Evolutionary conservation across 164 flowering plant species (phyloP).

Genomic region (Magnolia changhungtana): DNA sequence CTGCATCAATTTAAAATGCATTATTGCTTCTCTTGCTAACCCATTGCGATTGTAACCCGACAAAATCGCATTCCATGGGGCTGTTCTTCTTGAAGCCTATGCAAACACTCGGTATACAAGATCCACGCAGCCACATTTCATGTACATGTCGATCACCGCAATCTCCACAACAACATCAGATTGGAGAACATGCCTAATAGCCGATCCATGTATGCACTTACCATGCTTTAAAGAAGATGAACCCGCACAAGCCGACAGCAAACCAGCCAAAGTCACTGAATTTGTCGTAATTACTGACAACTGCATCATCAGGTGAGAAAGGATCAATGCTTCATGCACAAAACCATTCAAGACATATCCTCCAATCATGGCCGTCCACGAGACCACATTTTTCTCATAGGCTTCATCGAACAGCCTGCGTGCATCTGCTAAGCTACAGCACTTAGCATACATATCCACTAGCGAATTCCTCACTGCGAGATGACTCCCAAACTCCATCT

Average conservation of each 20-base stretch:
- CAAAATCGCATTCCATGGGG: slow-evolving; percentile 73
- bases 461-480: slow-evolving; percentile 52
- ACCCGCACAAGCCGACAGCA: slow-evolving; percentile 58
- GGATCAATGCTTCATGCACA: slow-evolving; percentile 35
- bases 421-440: slow-evolving; percentile 59
- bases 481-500: slow-evolving; percentile 28
- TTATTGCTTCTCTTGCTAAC: slow-evolving; percentile 45
- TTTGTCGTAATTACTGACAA: slow-evolving; percentile 53
- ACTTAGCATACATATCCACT: slow-evolving; percentile 72
- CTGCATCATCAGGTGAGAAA: slow-evolving; percentile 61
- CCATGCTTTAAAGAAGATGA: slow-evolving; percentile 36
- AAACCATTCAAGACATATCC: slow-evolving; percentile 49
- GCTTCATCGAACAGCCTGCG: slow-evolving; percentile 41
- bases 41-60: slow-evolving; percentile 53
- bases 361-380: slow-evolving; percentile 72
- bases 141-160: slow-evolving; percentile 65
- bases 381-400: slow-evolving; percentile 57
- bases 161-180: slow-evolving; percentile 58
- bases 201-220: slow-evolving; percentile 61
- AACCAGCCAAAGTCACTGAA: slow-evolving; percentile 51
- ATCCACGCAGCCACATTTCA: slow-evolving; percentile 43
- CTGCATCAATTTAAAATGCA: slow-evolving; percentile 58
- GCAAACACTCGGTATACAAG: slow-evolving; percentile 43
- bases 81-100: slow-evolving; percentile 40
- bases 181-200: slow-evolving; percentile 39